phyloP scores from a whole-genome alignment of 2,329 filamentous ascomycete genomes.

The Hymenoscyphus occultus region DNA sequence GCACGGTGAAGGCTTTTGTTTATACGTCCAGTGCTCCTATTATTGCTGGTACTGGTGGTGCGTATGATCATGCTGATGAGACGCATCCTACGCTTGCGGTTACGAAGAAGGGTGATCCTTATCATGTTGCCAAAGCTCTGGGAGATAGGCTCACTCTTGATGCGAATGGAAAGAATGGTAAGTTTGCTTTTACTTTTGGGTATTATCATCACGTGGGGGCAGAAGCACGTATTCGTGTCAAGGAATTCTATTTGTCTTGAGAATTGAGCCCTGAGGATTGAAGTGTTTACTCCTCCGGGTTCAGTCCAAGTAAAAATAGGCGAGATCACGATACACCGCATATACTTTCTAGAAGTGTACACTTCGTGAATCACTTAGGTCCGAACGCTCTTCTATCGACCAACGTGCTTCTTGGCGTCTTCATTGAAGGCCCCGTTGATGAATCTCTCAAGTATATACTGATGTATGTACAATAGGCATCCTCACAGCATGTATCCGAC shows the following conservation, averaged over 20 bases:
- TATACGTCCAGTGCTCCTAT: conserved; percentile 28
- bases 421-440: neutral
- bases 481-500: conserved; percentile 49
- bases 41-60: conserved; percentile 20
- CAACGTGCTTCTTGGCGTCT: neutral
- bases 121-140: conserved; percentile 27
- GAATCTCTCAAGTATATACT: neutral
- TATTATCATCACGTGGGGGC: neutral
- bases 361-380: neutral
- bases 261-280: neutral
- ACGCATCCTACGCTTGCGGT: conserved; percentile 24
- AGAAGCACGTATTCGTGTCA: neutral
- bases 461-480: conserved; percentile 36
- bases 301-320: neutral
- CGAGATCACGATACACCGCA: neutral
- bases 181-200: neutral
- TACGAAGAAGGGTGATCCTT: conserved; percentile 26
- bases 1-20: conserved; percentile 43
- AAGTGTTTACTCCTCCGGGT: neutral
- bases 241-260: neutral
- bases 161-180: conserved; percentile 28
- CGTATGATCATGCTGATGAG: conserved; percentile 27
- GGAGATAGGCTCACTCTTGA: conserved; percentile 27
- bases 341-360: neutral
- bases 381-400: neutral